Percentiles rank a stretch among this genome's conserved stretches.
phyloP scores from a whole-genome alignment of 1,284 basidiomycete species.

The Cystobasidiaceae sp. region DNA sequence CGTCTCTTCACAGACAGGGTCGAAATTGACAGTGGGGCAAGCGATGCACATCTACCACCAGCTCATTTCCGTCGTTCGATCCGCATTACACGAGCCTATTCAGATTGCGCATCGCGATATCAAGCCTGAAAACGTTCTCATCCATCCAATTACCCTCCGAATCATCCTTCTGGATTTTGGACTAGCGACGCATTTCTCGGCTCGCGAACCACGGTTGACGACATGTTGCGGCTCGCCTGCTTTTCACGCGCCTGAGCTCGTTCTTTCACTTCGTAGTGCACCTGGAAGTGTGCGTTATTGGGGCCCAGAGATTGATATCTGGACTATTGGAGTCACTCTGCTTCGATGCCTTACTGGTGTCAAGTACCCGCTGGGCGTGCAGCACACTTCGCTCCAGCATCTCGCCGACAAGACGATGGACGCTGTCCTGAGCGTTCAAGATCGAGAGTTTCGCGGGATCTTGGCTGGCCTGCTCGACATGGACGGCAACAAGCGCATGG shows the following conservation, averaged over 20 bases:
- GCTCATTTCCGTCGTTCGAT: constrained; percentile 53
- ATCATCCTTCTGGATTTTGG: constrained; percentile 54
- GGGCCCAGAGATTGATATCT: constrained; percentile 57
- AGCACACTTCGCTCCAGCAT: constrained; percentile 50
- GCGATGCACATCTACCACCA: constrained; percentile 52
- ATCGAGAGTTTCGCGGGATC: constrained; percentile 47
- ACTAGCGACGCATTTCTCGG: constrained; percentile 55
- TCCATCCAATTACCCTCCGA: constrained; percentile 48
- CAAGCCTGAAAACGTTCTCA: constrained; percentile 52
- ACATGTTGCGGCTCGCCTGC: constrained; percentile 54
- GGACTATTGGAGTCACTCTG: constrained; percentile 55
- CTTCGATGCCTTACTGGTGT: constrained; percentile 52
- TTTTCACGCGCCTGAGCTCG: constrained; percentile 53
- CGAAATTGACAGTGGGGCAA: constrained; percentile 41
- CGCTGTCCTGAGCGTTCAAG: constrained; percentile 49
- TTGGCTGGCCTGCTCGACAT: constrained; percentile 51
- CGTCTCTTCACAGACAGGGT: constrained; percentile 38
- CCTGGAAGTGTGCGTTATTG: constrained; percentile 52
- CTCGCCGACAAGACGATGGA: constrained; percentile 50
- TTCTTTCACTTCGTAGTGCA: constrained; percentile 51
- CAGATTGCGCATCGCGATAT: constrained; percentile 56
- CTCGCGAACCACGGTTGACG: constrained; percentile 53
- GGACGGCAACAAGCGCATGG: constrained; percentile 51
- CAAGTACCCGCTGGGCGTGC: constrained; percentile 54
- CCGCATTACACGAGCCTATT: constrained; percentile 52